Percentiles rank a stretch among this genome's conserved stretches.
phyloP scores from a whole-genome alignment of 257 asterid genomes.

The Salvia splendens region DNA sequence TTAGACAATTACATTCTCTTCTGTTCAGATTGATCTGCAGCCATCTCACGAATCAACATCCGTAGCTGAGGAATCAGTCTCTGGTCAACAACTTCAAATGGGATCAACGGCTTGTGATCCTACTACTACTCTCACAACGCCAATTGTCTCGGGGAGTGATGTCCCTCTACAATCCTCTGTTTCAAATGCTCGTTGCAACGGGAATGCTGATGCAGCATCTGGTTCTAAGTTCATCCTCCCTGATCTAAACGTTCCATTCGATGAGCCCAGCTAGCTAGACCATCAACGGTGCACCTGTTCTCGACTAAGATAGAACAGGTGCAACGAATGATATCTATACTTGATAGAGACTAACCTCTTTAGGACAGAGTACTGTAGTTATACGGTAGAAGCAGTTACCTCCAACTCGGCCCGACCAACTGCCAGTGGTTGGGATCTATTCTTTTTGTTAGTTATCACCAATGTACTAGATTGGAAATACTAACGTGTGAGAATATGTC shows the following conservation, averaged over 20 bases:
- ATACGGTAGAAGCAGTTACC: conserved; percentile 24
- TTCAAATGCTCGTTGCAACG: background rate
- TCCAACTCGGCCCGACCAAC: conserved; percentile 12
- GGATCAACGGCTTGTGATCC: conserved; percentile 30
- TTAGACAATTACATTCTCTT: background rate
- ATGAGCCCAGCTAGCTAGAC: conserved; percentile 36
- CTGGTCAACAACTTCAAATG: conserved; percentile 26
- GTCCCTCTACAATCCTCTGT: conserved; percentile 7
- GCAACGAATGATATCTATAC: conserved; percentile 20
- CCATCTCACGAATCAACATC: conserved; percentile 26
- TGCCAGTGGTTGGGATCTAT: conserved; percentile 29
- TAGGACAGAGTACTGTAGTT: conserved; percentile 36
- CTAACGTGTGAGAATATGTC: conserved; percentile 30
- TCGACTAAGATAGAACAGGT: conserved; percentile 7
- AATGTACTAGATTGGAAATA: conserved; percentile 36
- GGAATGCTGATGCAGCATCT: conserved; percentile 2
- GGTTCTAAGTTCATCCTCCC: conserved; percentile 41
- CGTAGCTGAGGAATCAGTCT: conserved; percentile 28
- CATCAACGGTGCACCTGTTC: conserved; percentile 9
- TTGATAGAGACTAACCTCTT: conserved; percentile 38
- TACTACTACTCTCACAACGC: conserved; percentile 1
- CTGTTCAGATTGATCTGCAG: conserved; percentile 40
- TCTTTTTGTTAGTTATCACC: conserved; percentile 29
- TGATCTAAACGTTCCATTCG: conserved; percentile 49
- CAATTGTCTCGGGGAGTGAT: conserved; percentile 4